Base-by-base conservation (phyloP, 441 rosid species). In the Gossypium davidsonii region DNA sequence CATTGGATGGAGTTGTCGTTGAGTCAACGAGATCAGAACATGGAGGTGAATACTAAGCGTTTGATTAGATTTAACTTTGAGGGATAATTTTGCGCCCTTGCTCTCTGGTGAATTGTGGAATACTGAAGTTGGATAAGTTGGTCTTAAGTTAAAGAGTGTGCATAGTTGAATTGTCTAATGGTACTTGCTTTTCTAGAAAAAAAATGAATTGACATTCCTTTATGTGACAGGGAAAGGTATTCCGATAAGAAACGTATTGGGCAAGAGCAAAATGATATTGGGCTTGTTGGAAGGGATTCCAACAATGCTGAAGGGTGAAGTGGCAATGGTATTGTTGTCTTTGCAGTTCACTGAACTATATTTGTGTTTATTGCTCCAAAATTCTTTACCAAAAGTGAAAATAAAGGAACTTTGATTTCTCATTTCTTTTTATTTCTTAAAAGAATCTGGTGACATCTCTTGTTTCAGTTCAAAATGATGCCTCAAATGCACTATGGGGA, bases 201-300 rank as follows among this genome's bases (percentile, higher is more conserved):
- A 23, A 10, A 69, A 72, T 61, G n/a, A 74, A 23, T 67, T 71
- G 39, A 49, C 46, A 12, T 73, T 75, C 44, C 42, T 75, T 71
- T 80, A 9, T 57, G 15, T 78, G 68, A 78, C 79, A 96, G 99
- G 99, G 68, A 90, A 85, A 71, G 98, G 97, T 70, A 77, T 79
- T 52, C 96, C 97, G 0, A 75, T 78, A 63, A 86, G 99, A 81
- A 83, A 85, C 70, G 88, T 93, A 52, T 71, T 91, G 81, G 97
- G 98, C 49, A 96, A 93, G 88, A 93, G 97, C 80, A 93, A 96
- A 87, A 80, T 93, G 85, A 63, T 96, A 5, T 70, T 90, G 77
- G 99, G 99, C 74, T 82, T 96, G 79, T 81, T 96, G 2, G 94
- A 96, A 83, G 97, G 98, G 74, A 86, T 96, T 73, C 87, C 98